A percentile compares a stretch with the other conserved stretches of the same genome.
Evolutionary conservation across 2,329 filamentous ascomycete genomes (phyloP).

Genomic region (Bimuria novae-zelandiae): DNA sequence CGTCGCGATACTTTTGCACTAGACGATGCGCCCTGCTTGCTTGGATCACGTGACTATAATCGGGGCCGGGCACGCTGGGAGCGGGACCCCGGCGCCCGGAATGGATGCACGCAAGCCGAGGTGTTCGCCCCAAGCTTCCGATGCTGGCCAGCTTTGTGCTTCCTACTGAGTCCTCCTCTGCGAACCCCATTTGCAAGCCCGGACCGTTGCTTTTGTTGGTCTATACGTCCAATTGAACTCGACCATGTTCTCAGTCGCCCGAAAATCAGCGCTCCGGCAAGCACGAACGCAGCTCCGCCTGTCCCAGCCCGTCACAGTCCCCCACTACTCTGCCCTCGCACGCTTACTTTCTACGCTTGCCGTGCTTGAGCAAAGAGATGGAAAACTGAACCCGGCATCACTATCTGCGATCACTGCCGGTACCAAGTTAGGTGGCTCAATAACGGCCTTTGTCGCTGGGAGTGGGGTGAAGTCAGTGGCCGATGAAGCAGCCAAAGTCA

Average conservation of each 20-base stretch:
- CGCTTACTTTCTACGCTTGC: conserved; percentile 86
- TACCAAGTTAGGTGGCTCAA: conserved; percentile 78
- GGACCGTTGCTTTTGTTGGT: neutral
- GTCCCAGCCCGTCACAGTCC: conserved; percentile 36
- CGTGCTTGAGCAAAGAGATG: conserved; percentile 89
- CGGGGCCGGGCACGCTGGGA: neutral
- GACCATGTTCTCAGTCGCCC: conserved; percentile 44
- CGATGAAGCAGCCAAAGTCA: conserved; percentile 83
- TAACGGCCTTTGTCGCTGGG: conserved; percentile 89
- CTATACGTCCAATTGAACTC: neutral
- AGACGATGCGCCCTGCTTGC: conserved; percentile 14
- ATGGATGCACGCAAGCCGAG: conserved; percentile 37
- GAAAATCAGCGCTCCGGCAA: conserved; percentile 42
- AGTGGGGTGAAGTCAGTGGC: conserved; percentile 75
- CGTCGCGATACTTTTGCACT: conserved; percentile 37
- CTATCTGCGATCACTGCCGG: conserved; percentile 86
- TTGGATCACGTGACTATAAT: conserved; percentile 17
- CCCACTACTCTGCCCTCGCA: conserved; percentile 61
- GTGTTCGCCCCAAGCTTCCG: conserved; percentile 20
- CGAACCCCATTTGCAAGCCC: neutral
- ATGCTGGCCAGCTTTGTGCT: neutral
- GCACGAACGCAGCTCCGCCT: conserved; percentile 52
- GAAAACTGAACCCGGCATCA: conserved; percentile 81
- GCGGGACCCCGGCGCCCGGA: conserved; percentile 24
- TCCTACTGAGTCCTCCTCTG: neutral